Evolutionary conservation across 495 filamentous ascomycete genomes (phyloP).

Genomic region (Parachaetomium inaequale): DNA sequence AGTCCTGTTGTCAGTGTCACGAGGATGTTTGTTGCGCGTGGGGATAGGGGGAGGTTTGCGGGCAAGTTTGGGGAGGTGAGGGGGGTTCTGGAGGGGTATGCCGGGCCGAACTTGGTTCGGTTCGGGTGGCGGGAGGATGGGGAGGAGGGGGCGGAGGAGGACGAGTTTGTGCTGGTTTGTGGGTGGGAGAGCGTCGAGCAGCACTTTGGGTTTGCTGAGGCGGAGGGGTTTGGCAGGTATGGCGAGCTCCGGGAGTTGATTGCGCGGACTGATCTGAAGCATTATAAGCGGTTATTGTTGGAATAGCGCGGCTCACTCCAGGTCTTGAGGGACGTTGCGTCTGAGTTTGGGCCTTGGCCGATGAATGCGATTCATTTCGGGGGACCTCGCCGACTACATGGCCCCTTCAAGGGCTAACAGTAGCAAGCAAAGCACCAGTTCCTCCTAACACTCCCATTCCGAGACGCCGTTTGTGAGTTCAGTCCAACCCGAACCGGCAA

Average conservation of each 20-base stretch:
- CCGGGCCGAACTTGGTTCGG: slow-evolving; percentile 36
- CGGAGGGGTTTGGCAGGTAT: slow-evolving; percentile 40
- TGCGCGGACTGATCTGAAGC: slow-evolving; percentile 43
- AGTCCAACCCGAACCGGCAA: slow-evolving; percentile 21
- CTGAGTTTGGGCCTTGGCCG: slow-evolving; percentile 20
- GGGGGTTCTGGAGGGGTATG: slow-evolving; percentile 39
- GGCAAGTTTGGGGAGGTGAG: slow-evolving; percentile 41
- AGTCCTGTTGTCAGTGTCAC: slow-evolving; percentile 45
- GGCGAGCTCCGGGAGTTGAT: slow-evolving; percentile 29
- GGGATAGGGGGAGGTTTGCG: slow-evolving; percentile 42
- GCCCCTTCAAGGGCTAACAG: slow-evolving; percentile 10
- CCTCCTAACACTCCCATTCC: slow-evolving; percentile 25
- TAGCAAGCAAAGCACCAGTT: slow-evolving; percentile 10
- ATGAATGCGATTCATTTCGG: slow-evolving; percentile 29
- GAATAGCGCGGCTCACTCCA: background rate
- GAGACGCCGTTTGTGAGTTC: slow-evolving; percentile 40
- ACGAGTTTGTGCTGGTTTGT: slow-evolving; percentile 53
- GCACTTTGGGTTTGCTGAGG: slow-evolving; percentile 41
- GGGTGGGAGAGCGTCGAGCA: slow-evolving; percentile 50
- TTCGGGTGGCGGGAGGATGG: slow-evolving; percentile 52
- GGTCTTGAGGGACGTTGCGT: background rate
- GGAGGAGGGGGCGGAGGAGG: slow-evolving; percentile 39
- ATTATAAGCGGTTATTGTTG: slow-evolving; percentile 36
- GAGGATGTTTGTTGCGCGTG: slow-evolving; percentile 42
- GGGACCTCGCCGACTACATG: slow-evolving; percentile 15